Evolutionary conservation across 306 rosid genomes (phyloP), one percentile per base, ranked within the genome.

Genomic region (Cicer bijugum): DNA sequence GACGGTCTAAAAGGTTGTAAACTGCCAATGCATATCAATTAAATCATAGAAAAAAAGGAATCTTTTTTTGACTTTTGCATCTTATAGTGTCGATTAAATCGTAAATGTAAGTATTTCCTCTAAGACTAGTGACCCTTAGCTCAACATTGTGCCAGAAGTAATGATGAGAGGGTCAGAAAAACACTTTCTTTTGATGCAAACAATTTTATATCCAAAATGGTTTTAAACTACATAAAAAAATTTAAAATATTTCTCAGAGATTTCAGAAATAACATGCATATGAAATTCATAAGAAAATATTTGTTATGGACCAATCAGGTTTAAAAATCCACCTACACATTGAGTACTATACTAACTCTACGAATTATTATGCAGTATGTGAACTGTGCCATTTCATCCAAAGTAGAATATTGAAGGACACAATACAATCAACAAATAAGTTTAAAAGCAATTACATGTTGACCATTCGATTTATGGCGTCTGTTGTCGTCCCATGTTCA

Each of bases 401-500:
- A 45, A 64, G 47, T 12, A 59, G 8, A 35, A 38, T 48, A 76
- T 38, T 59, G 17, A 66, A 57, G 48, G 23, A 62, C 23, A 20
- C 23, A 50, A 73, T 57, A 71, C 8, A 16, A 48, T 20, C 40
- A 35, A 12, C 7, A 20, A 63, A 33, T 50, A 75, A 69, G 72
- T 48, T 80, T 62, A 15, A 35, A 76, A 69, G 39, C 57, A 77
- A 62, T 75, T 93, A 93, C 97, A 84, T 67, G 86, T 44, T 67
- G 60, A 93, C 63, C 98, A 93, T 93, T 44, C 82, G 85, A 85
- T 86, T 75, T 8, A 72, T 47, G 4, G 92, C 98, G 37, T 91
- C 90, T 7, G 78, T 43, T 14, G 98, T 89, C 12, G 98, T 94
- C 68, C 97, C 97, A 55, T 89, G 91, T 82, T 94, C 97, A 88